A percentile compares a stretch with the other conserved stretches of the same genome.
Evolutionary conservation across 1,284 basidiomycete genomes (phyloP).

Genomic region (Apiotrichum veenhuisii): DNA sequence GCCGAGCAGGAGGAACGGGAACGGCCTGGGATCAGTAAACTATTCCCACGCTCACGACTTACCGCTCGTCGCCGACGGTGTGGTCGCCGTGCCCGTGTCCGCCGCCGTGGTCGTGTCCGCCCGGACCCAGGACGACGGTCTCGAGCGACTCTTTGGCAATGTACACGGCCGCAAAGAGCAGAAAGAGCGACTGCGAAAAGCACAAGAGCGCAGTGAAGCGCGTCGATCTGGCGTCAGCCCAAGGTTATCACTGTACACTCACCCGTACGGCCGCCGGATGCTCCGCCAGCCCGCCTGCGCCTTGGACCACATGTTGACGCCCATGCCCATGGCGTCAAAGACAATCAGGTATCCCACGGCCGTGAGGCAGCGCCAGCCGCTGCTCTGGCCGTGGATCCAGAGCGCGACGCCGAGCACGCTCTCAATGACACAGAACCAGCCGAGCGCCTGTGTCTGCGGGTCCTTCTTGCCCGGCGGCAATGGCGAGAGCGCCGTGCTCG

Average conservation of each 20-base stretch:
- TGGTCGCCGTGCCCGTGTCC: slow-evolving; percentile 21
- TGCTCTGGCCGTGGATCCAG: slow-evolving; percentile 89
- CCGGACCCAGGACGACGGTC: slow-evolving; percentile 63
- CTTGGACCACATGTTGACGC: slow-evolving; percentile 57
- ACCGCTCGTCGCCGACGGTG: slow-evolving; percentile 12
- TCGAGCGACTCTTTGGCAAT: slow-evolving; percentile 91
- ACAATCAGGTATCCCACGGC: slow-evolving; percentile 94
- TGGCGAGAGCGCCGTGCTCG: slow-evolving; percentile 25
- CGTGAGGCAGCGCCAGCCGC: slow-evolving; percentile 79
- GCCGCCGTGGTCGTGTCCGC: slow-evolving; percentile 47
- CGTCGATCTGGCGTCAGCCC: slow-evolving; percentile 56
- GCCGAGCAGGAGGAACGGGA: slow-evolving; percentile 60
- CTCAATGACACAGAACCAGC: slow-evolving; percentile 51
- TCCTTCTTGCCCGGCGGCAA: slow-evolving; percentile 38
- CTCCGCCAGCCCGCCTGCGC: slow-evolving; percentile 37
- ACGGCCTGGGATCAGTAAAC: slow-evolving; percentile 25
- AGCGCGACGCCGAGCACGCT: slow-evolving; percentile 57
- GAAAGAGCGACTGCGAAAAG: slow-evolving; percentile 83
- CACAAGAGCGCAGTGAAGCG: slow-evolving; percentile 72
- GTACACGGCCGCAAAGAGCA: slow-evolving; percentile 86
- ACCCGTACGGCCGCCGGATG: slow-evolving; percentile 65
- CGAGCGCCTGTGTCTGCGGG: slow-evolving; percentile 44
- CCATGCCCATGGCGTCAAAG: slow-evolving; percentile 83
- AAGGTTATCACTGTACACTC: slow-evolving; percentile 34
- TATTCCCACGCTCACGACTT: slow-evolving; percentile 18